Conservation (phyloP, 2,329 filamentous ascomycete genomes). For the Exophiala viscosa region DNA sequence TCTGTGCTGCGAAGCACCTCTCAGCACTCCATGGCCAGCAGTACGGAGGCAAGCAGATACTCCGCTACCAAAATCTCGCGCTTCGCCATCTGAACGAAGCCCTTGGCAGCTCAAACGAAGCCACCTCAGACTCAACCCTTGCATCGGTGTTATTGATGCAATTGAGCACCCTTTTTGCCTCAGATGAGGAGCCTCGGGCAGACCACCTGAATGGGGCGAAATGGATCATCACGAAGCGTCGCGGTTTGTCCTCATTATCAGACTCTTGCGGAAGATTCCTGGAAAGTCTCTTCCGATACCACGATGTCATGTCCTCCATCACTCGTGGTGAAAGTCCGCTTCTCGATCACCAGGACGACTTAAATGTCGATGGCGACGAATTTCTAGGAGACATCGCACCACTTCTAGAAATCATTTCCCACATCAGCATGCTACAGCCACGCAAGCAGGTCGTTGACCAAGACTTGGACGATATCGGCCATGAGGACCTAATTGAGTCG, state of each 20-base stretch:
- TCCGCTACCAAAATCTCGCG: not conserved
- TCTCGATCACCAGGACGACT: not conserved
- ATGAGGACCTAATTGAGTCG: not conserved
- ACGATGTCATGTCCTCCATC: slow-evolving; percentile 2
- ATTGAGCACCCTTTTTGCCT: not conserved
- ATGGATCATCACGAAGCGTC: not conserved
- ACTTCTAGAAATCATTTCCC: not conserved
- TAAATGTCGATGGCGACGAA: not conserved
- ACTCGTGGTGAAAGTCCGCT: not conserved
- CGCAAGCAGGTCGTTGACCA: not conserved
- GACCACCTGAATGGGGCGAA: not conserved
- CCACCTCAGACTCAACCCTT: not conserved
- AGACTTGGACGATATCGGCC: not conserved
- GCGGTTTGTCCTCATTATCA: not conserved
- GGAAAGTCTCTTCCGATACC: not conserved
- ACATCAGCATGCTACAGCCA: not conserved
- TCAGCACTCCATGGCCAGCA: not conserved
- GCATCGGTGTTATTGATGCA: not conserved
- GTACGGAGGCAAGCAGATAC: not conserved
- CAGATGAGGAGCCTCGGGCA: not conserved
- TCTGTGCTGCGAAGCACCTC: slow-evolving; percentile 1
- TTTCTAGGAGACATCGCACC: not conserved
- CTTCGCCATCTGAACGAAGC: not conserved
- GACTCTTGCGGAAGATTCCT: not conserved
- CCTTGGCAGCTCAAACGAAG: not conserved